Evolutionary conservation across 2,329 filamentous ascomycete species (phyloP).

Genomic region (Epichloe typhina): DNA sequence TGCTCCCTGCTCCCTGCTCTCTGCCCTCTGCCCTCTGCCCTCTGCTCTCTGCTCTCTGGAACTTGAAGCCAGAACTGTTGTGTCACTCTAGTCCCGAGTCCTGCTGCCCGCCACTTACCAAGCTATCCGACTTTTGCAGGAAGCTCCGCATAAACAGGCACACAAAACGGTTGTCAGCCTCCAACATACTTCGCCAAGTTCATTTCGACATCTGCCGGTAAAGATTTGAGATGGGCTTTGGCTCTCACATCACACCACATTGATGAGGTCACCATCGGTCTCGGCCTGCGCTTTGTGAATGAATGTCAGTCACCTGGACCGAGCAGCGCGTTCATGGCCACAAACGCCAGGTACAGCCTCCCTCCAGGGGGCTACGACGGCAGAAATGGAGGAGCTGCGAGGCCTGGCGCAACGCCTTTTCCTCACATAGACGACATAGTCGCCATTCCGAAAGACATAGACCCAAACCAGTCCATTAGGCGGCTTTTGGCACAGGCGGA

Average conservation of each 20-base stretch:
- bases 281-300: conserved; percentile 3
- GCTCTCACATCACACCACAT: conserved; percentile 1
- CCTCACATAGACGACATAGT: conserved; percentile 42
- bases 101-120: background rate
- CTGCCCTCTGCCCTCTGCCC: too few relatives aligned
- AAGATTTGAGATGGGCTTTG: background rate
- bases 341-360: conserved; percentile 17
- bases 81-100: background rate
- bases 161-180: background rate
- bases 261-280: conserved; percentile 1
- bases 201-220: background rate
- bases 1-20: background rate
- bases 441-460: conserved; percentile 31
- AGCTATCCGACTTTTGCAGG: background rate
- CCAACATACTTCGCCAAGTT: background rate
- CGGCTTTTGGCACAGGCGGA: conserved; percentile 41
- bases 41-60: background rate
- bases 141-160: background rate
- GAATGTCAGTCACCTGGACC: conserved; percentile 1
- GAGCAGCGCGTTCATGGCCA: conserved; percentile 15
- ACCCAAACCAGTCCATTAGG: conserved; percentile 36
- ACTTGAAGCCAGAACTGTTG: background rate
- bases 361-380: conserved; percentile 15
- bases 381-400: conserved; percentile 14
- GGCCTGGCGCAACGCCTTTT: conserved; percentile 22